phyloP scores from a whole-genome alignment of 768 basidiomycete species.

The Roridomyces roridus region DNA sequence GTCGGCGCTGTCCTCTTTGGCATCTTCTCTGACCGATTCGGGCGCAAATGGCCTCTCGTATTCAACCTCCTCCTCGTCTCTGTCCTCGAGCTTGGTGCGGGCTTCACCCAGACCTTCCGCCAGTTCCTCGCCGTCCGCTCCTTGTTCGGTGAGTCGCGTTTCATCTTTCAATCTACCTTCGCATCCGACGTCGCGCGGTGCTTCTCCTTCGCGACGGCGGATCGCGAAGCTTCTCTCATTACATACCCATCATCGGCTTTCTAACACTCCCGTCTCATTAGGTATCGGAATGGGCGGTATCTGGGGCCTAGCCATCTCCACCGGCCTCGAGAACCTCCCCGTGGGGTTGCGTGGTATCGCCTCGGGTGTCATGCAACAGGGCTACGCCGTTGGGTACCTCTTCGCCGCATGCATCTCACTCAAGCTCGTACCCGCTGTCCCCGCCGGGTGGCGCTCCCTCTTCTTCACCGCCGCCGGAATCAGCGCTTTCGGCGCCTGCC shows the following conservation, averaged over 20 bases:
- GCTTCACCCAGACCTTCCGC: conserved; percentile 79
- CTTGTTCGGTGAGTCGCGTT: conserved; percentile 64
- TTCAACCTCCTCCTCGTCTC: conserved; percentile 74
- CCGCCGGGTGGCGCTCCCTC: conserved; percentile 69
- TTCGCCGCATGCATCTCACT: conserved; percentile 86
- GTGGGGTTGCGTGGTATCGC: conserved; percentile 86
- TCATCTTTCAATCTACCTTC: too few relatives aligned
- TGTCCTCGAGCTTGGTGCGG: conserved; percentile 76
- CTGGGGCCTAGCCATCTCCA: conserved; percentile 85
- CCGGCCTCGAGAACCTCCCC: conserved; percentile 89
- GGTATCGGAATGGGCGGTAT: conserved; percentile 85
- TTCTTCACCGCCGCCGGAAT: conserved; percentile 85
- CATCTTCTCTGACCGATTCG: conserved; percentile 85
- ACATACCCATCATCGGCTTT: too few relatives aligned
- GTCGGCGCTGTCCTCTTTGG: conserved; percentile 86
- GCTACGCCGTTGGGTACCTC: conserved; percentile 86
- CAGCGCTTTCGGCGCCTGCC: conserved; percentile 67
- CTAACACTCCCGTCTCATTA: background rate
- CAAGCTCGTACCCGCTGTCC: conserved; percentile 55
- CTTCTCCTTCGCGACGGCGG: too few relatives aligned
- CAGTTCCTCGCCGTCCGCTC: conserved; percentile 85
- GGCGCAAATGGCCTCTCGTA: conserved; percentile 93
- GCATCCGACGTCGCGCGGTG: too few relatives aligned
- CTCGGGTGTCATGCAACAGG: conserved; percentile 86
- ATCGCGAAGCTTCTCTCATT: too few relatives aligned